Base-by-base conservation (phyloP, 345 rosid genomes). In the Sonneratia caseolaris region DNA sequence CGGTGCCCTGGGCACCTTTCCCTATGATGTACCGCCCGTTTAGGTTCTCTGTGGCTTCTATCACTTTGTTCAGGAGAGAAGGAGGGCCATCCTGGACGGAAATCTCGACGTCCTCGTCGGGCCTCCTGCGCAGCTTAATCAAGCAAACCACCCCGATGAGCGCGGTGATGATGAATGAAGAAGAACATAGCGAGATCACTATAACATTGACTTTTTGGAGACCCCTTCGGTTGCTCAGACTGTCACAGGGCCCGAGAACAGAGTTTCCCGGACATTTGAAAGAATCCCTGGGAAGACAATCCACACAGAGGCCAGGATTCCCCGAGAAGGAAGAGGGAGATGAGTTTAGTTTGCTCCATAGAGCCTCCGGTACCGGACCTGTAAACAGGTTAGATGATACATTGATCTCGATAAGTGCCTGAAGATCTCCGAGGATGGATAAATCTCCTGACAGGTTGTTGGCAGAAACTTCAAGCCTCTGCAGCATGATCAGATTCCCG, bases 1-100 rank as follows among this genome's bases (percentile, higher is more conserved):
- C 91, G 47, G 70, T 68, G 70, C 98, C 98, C 51, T 92, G 98
- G 27, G 85, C 87, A 74, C 96, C 98, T 76, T 79, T 87, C 37
- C 96, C 97, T 11, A 92, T 81, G 75, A 87, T 80, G 59, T 84
- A 82, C 69, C 68, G 84, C 48, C 85, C 93, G 37, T 78, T 75
- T 14, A 92, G 88, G 70, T 92, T 90, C 69, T 85, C 94, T 0
- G 94, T 88, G 40, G 92, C 98, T 75, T 79, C 81, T 72, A 87
- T 83, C 72, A 86, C 88, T 79, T 87, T 70, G 64, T 69, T 78
- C 19, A 88, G 84, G 24, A 88, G 82, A 36, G 84, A 71, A 65
- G 91, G 74, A 5, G 83, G 75, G 0, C 89, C 89, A 70, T 78
- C 88, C 71, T 80, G 83, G 11, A 75, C 76, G 64, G 78, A 57